phyloP scores from a whole-genome alignment of 305 asterid genomes.

The Fraxinus greggii region DNA sequence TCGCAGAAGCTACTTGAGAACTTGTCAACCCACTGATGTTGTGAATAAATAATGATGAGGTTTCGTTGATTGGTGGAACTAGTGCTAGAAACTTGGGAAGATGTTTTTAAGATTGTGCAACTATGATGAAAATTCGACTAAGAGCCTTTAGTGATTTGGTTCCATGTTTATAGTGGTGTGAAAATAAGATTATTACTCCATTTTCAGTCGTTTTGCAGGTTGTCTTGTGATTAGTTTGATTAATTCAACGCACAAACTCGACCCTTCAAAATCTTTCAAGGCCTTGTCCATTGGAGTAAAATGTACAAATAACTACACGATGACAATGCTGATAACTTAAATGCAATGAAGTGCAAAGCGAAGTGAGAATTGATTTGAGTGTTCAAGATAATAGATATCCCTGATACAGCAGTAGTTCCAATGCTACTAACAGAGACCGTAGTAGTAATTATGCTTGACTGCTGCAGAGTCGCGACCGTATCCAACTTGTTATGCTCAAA shows the following conservation, averaged over 20 bases:
- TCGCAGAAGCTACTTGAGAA: constrained; percentile 60
- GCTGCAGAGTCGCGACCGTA: no score
- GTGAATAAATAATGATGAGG: constrained; percentile 35
- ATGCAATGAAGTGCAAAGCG: background rate
- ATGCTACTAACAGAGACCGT: background rate
- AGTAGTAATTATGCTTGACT: background rate
- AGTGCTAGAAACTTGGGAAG: background rate
- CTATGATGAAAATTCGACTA: background rate
- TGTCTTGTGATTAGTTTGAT: no score
- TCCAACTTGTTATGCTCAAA: no score
- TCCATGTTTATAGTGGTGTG: background rate
- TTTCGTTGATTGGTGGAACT: constrained; percentile 2
- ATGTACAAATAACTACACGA: background rate
- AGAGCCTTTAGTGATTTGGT: background rate
- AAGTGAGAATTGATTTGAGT: background rate
- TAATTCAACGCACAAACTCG: background rate
- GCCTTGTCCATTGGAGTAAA: background rate
- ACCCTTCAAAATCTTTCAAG: background rate
- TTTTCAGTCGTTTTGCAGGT: background rate
- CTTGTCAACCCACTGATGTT: background rate
- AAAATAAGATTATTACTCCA: background rate
- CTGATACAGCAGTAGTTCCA: background rate
- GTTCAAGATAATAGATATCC: background rate
- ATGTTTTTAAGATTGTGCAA: background rate
- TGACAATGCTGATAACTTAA: background rate